These are phyloP conservation scores for Lenwebbia sp. DNA, from an alignment of 345 rosid genomes.

Conservation along the genomic window DNA sequence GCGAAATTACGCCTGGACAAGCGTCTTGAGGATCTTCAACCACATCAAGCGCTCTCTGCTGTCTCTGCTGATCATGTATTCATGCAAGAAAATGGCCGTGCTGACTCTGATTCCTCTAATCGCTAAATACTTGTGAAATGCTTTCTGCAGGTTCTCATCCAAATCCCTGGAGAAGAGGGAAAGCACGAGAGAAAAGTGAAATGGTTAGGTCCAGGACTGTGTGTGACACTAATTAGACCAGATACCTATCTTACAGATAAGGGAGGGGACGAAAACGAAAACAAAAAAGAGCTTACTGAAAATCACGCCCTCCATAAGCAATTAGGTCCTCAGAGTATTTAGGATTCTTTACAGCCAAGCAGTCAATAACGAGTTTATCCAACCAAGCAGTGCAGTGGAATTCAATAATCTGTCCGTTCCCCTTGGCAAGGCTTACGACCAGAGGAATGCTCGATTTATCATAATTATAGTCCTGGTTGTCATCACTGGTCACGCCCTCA, in stretches of 20 bases:
- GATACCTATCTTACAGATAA: background rate
- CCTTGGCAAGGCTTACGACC: slow-evolving; percentile 54
- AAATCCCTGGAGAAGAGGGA: slow-evolving; percentile 40
- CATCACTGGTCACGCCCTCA: slow-evolving; percentile 54
- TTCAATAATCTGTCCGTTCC: slow-evolving; percentile 43
- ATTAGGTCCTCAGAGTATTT: slow-evolving; percentile 38
- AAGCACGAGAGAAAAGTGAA: background rate
- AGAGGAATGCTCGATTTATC: slow-evolving; percentile 57
- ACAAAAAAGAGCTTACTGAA: slow-evolving; percentile 41
- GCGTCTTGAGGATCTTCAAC: slow-evolving; percentile 66
- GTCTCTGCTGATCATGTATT: slow-evolving; percentile 90
- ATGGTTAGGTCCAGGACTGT: background rate
- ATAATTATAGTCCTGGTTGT: slow-evolving; percentile 17
- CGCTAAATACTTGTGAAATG: slow-evolving; percentile 68
- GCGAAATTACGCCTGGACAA: slow-evolving; percentile 30
- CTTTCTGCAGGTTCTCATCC: slow-evolving; percentile 78
- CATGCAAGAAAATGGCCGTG: slow-evolving; percentile 72
- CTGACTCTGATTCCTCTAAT: slow-evolving; percentile 70
- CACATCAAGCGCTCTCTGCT: slow-evolving; percentile 54
- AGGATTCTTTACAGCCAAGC: slow-evolving; percentile 42
- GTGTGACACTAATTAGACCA: background rate
- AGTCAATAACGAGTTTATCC: slow-evolving; percentile 50
- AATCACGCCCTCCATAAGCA: slow-evolving; percentile 79
- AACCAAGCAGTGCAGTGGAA: slow-evolving; percentile 59
- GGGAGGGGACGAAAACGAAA: no score